Percentiles rank a stretch among this genome's conserved stretches.
phyloP scores from a whole-genome alignment of 2,329 filamentous ascomycete genomes.

The Lachnellula hyalina region DNA sequence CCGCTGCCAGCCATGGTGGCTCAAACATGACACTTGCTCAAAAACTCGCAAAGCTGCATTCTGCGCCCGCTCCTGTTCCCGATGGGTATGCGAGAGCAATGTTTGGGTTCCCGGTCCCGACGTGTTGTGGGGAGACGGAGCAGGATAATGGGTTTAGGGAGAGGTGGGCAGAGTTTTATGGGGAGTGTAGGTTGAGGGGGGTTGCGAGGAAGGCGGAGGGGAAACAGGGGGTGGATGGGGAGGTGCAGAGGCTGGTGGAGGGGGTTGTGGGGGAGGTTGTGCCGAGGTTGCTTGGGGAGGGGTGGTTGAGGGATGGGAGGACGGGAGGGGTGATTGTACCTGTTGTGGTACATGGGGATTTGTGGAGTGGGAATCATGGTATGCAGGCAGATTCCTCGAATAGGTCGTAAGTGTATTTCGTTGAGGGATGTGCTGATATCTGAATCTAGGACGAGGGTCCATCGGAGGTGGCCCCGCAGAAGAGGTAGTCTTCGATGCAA shows the following conservation, averaged over 20 bases:
- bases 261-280: slow-evolving; percentile 60
- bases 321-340: slow-evolving; percentile 55
- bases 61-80: slow-evolving; percentile 63
- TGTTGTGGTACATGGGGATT: slow-evolving; percentile 81
- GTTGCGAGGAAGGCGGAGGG: slow-evolving; percentile 54
- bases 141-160: slow-evolving; percentile 71
- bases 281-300: slow-evolving; percentile 67
- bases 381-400: slow-evolving; percentile 2
- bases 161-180: slow-evolving; percentile 84
- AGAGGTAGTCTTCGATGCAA: slow-evolving; percentile 78
- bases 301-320: slow-evolving; percentile 48
- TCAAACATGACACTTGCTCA: slow-evolving; percentile 58
- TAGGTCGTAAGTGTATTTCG: no score
- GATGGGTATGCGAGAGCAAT: slow-evolving; percentile 51
- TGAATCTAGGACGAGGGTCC: slow-evolving; percentile 40
- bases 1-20: slow-evolving; percentile 23
- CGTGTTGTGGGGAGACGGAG: slow-evolving; percentile 78
- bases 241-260: slow-evolving; percentile 60
- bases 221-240: slow-evolving; percentile 59
- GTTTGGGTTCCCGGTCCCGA: slow-evolving; percentile 81
- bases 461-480: slow-evolving; percentile 54
- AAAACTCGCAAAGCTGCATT: slow-evolving; percentile 76
- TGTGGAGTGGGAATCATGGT: slow-evolving; percentile 87
- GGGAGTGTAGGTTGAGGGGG: slow-evolving; percentile 63
- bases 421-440: no score